Evolutionary conservation across 164 flowering plant species (phyloP), one percentile per base, ranked within the genome.

Genomic region (Dillenia turbinata): DNA sequence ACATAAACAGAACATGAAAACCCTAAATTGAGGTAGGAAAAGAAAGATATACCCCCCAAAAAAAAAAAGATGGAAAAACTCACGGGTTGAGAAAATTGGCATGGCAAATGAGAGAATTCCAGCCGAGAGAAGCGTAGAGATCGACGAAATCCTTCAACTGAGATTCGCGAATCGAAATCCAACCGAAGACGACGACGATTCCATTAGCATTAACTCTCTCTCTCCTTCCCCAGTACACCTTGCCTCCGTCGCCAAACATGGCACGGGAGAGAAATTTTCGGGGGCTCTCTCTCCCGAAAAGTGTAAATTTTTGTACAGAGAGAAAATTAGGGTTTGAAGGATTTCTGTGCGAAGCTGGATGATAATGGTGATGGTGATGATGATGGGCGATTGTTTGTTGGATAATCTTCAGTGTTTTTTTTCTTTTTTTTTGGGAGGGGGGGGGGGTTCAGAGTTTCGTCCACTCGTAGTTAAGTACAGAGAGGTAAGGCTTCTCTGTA

Each of bases 81-180:
- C 59, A 82, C 89, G 78, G 78, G 65, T 55, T 70, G 66, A 81
- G 75, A 54, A 78, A 85, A 74, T 76, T 67, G 61, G 89, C 67
- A 55, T 62, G 72, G 53, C 75, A 79, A 57, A 85, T 79, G 52
- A 85, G 84, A 26, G 81, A 79, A 61, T 75, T 75, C 89, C 89
- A 85, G 0, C 82, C 78, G 12, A 85, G 76, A 58, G 85, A 81
- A 22, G 81, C 56, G 52, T 81, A 85, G 62, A 85, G 66, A 61
- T 76, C 75, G 9, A 73, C 73, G 57, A 47, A 76, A 40, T 64
- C 56, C 60, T 62, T 62, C 67, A 85, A 56, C 8, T 76, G 74
- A 10, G 14, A 49, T 43, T 81, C 75, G 22, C 55, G 61, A 66
- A 82, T 61, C 56, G 89, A 80, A 57, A 68, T 66, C 85, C 85